Percentiles rank a stretch among this genome's conserved stretches.
Conservation (phyloP, 192 early-diverging fungal genomes). For the Linnemannia hyalina region DNA sequence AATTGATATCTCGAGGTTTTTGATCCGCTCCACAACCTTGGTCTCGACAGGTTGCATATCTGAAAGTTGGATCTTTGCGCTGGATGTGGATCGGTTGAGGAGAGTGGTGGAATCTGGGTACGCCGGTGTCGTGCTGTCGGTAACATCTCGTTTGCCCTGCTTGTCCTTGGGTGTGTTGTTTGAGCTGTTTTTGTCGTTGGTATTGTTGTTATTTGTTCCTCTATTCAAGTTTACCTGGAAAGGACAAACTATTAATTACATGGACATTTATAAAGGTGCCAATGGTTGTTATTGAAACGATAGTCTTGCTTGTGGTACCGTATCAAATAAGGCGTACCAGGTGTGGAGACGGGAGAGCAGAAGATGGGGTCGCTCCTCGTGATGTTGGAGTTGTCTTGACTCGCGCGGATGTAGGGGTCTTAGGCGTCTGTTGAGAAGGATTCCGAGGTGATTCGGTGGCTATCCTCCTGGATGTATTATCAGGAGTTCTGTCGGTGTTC, state of each 20-base stretch:
- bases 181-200: background rate
- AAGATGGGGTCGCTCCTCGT: background rate
- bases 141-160: background rate
- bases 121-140: slow-evolving; percentile 33
- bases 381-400: background rate
- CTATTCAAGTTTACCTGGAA: background rate
- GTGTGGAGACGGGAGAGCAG: background rate
- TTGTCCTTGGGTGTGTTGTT: background rate
- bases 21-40: slow-evolving; percentile 21
- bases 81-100: slow-evolving; percentile 1
- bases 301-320: too few species aligned
- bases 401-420: slow-evolving; percentile 4
- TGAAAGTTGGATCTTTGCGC: slow-evolving; percentile 20
- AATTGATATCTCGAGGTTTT: slow-evolving; percentile 35
- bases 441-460: background rate
- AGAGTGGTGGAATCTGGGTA: slow-evolving; percentile 23
- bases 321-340: background rate
- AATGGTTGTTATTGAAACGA: too few species aligned
- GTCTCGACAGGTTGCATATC: slow-evolving; percentile 25
- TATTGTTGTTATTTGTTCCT: background rate
- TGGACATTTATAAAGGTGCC: too few species aligned
- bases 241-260: background rate
- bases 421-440: slow-evolving; percentile 9
- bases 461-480: background rate
- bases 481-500: background rate